Evolutionary conservation across 495 filamentous ascomycete genomes (phyloP).

Genomic region (Podospora didyma): DNA sequence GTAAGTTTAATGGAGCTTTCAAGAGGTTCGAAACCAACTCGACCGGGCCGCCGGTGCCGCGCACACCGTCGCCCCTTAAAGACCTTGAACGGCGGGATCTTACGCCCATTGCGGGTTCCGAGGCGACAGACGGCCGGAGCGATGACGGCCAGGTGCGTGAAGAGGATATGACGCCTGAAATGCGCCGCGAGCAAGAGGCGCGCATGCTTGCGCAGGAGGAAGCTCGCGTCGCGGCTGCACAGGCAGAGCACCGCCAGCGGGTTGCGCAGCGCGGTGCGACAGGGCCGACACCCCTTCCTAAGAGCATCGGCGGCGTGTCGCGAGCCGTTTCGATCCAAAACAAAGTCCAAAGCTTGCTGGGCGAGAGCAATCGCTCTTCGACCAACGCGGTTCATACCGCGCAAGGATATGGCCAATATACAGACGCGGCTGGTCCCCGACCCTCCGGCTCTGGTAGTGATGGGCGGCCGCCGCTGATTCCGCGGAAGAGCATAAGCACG

Average conservation of each 20-base stretch:
- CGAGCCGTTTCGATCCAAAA: constrained; percentile 82
- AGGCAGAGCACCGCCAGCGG: constrained; percentile 82
- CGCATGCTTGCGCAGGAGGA: constrained; percentile 83
- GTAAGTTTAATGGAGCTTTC: constrained; percentile 94
- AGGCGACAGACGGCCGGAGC: constrained; percentile 64
- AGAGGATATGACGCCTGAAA: constrained; percentile 79
- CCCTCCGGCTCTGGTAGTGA: neutral
- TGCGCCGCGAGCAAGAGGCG: constrained; percentile 85
- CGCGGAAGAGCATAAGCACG: neutral
- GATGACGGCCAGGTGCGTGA: constrained; percentile 60
- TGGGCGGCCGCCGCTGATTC: constrained; percentile 7
- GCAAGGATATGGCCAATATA: constrained; percentile 83
- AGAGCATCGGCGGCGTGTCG: constrained; percentile 54
- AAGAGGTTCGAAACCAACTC: constrained; percentile 75
- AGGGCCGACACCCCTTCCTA: constrained; percentile 29
- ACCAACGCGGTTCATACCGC: constrained; percentile 64
- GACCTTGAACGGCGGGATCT: constrained; percentile 51
- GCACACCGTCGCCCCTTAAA: constrained; percentile 53
- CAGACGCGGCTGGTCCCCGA: constrained; percentile 41
- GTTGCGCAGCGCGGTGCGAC: constrained; percentile 59
- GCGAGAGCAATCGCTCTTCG: constrained; percentile 63
- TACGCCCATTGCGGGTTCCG: constrained; percentile 72
- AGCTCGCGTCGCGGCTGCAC: constrained; percentile 82
- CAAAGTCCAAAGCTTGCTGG: constrained; percentile 80
- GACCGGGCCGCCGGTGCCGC: constrained; percentile 38